phyloP scores from a whole-genome alignment of 1,284 basidiomycete species.

The Entoloma clypeatum region DNA sequence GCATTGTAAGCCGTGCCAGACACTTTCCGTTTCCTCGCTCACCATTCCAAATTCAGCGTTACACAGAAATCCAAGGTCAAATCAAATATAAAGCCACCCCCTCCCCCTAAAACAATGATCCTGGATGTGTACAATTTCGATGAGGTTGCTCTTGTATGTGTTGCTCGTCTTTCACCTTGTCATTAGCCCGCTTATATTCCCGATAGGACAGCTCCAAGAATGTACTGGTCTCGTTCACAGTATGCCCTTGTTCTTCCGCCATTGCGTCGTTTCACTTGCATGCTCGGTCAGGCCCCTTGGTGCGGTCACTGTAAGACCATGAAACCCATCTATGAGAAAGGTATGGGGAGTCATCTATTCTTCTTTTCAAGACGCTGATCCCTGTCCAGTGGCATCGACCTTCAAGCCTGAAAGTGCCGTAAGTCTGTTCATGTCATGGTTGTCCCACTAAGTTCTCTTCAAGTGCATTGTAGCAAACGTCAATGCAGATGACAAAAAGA shows the following conservation, averaged over 20 bases:
- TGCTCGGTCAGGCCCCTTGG: slow-evolving; percentile 63
- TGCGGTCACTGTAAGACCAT: slow-evolving; percentile 86
- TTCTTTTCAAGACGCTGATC: slow-evolving; percentile 5
- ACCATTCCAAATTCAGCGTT: slow-evolving; percentile 45
- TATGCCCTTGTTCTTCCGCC: slow-evolving; percentile 28
- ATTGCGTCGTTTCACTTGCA: slow-evolving; percentile 7
- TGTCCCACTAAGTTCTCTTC: neutral
- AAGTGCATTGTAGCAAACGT: slow-evolving; percentile 88
- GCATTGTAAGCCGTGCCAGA: slow-evolving; percentile 56
- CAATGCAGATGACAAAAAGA: slow-evolving; percentile 82
- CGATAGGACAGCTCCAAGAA: slow-evolving; percentile 70
- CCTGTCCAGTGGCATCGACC: slow-evolving; percentile 58
- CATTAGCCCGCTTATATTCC: slow-evolving; percentile 13
- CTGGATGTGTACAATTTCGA: slow-evolving; percentile 76
- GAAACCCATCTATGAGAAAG: slow-evolving; percentile 85
- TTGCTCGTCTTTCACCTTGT: neutral
- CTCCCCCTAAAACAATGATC: slow-evolving; percentile 69
- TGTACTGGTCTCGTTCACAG: slow-evolving; percentile 89
- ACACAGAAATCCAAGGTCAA: slow-evolving; percentile 75
- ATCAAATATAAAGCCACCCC: slow-evolving; percentile 81
- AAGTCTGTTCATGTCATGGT: slow-evolving; percentile 24
- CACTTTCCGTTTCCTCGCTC: slow-evolving; percentile 3
- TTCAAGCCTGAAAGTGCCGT: slow-evolving; percentile 79
- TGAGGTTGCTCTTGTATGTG: slow-evolving; percentile 62
- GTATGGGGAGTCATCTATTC: slow-evolving; percentile 20